These are phyloP conservation scores for Pythium phragmiticola DNA, from an alignment of 352 stramenopile genomes.

Conservation along the genomic window DNA sequence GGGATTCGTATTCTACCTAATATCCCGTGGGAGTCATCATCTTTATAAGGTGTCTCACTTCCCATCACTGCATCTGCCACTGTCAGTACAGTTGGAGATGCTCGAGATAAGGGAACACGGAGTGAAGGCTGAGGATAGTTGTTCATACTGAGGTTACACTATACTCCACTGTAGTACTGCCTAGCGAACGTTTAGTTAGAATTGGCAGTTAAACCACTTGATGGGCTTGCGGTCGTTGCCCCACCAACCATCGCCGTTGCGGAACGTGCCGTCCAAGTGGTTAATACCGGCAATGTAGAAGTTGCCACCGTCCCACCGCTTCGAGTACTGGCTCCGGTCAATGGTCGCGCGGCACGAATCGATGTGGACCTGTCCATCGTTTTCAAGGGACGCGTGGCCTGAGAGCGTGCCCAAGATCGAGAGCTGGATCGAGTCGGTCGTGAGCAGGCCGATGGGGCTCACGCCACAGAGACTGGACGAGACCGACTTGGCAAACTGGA, in stretches of 20 bases:
- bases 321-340: constrained; percentile 16
- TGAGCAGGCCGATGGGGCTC: constrained; percentile 27
- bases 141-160: too few relatives aligned
- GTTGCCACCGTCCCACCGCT: constrained; percentile 14
- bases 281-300: constrained; percentile 44
- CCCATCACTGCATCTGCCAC: too few relatives aligned
- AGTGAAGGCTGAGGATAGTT: too few relatives aligned
- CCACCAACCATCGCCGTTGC: constrained; percentile 35
- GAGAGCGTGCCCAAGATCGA: constrained; percentile 22
- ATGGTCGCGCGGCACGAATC: constrained; percentile 27
- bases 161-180: too few relatives aligned
- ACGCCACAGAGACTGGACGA: constrained; percentile 31
- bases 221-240: constrained; percentile 40
- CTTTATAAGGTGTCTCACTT: too few relatives aligned
- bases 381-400: constrained; percentile 25
- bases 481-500: constrained; percentile 9
- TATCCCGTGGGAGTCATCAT: too few relatives aligned
- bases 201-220: constrained; percentile 47
- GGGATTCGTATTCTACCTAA: too few relatives aligned
- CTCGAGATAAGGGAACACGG: too few relatives aligned
- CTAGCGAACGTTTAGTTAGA: constrained; percentile 10
- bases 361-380: constrained; percentile 39
- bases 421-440: constrained; percentile 21
- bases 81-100: too few relatives aligned
- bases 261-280: constrained; percentile 34